Conservation (phyloP, 2,329 filamentous ascomycete genomes). For the Aureobasidium sp. region DNA sequence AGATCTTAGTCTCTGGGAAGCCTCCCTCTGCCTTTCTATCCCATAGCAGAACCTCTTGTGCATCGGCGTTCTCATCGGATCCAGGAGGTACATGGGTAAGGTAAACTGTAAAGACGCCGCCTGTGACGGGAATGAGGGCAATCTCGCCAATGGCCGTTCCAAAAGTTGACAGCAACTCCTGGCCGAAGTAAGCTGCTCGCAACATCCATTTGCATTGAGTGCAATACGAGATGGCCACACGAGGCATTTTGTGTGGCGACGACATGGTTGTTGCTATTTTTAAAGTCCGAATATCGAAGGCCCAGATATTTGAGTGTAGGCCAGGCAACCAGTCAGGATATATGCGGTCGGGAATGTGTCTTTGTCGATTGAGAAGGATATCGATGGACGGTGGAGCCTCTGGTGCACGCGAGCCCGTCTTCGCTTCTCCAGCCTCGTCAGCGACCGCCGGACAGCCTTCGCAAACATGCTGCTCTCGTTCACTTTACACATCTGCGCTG, state of each 20-base stretch:
- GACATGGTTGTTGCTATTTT: neutral
- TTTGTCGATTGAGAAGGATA: neutral
- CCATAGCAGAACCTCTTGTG: constrained; percentile 61
- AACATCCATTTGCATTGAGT: constrained; percentile 60
- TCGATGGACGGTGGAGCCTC: neutral
- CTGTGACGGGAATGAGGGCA: constrained; percentile 74
- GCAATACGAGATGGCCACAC: constrained; percentile 84
- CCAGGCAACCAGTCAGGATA: neutral
- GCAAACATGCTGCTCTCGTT: neutral
- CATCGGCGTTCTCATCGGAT: constrained; percentile 10
- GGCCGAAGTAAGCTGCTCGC: constrained; percentile 62
- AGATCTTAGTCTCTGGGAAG: constrained; percentile 89
- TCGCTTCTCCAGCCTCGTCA: neutral
- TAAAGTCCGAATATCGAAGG: neutral
- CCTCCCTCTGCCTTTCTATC: constrained; percentile 80
- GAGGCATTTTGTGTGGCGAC: constrained; percentile 44
- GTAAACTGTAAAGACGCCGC: constrained; percentile 73
- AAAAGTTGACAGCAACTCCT: constrained; percentile 94
- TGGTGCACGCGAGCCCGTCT: neutral
- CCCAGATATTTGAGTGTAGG: neutral
- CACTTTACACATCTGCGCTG: neutral
- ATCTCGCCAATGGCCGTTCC: constrained; percentile 77
- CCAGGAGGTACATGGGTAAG: constrained; percentile 39
- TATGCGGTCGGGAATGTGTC: neutral
- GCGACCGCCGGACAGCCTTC: neutral